Evolutionary conservation across 2,329 filamentous ascomycete genomes (phyloP).

Genomic region (Aspergillus sp.): DNA sequence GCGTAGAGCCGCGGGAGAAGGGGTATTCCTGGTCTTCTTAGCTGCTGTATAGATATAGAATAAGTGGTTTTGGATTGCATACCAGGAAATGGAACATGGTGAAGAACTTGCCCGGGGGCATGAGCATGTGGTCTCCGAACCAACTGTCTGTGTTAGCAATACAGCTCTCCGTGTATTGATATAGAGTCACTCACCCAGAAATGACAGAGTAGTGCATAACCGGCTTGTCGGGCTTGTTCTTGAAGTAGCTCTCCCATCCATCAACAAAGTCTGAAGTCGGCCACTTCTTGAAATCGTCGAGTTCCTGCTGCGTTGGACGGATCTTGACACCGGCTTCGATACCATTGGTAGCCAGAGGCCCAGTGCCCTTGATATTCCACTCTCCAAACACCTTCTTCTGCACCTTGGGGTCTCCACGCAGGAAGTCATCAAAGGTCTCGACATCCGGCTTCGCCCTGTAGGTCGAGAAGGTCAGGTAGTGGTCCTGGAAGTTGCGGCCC

Average conservation of each 20-base stretch:
- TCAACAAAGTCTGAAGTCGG: constrained; percentile 67
- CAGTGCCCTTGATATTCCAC: constrained; percentile 77
- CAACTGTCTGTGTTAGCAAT: constrained; percentile 25
- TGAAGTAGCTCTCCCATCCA: constrained; percentile 80
- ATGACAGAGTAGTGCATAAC: constrained; percentile 85
- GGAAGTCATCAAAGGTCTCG: constrained; percentile 79
- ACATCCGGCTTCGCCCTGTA: constrained; percentile 72
- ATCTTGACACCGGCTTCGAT: constrained; percentile 81
- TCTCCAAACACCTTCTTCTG: constrained; percentile 74
- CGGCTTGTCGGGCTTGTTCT: constrained; percentile 80
- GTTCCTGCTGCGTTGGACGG: constrained; percentile 67
- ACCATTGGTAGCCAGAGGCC: constrained; percentile 73
- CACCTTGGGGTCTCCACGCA: constrained; percentile 68
- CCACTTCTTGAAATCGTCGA: constrained; percentile 69
- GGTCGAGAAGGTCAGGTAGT: constrained; percentile 69
- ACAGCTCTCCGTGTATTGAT: not conserved
- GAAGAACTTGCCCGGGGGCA: constrained; percentile 77
- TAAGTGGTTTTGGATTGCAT: not conserved
- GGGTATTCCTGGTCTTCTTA: constrained; percentile 59
- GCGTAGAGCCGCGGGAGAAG: constrained; percentile 70
- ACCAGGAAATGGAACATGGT: constrained; percentile 77
- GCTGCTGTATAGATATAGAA: not conserved
- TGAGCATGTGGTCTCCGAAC: constrained; percentile 54
- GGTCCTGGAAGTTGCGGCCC: constrained; percentile 74
- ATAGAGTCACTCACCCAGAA: constrained; percentile 45